Base-by-base conservation (phyloP, 495 filamentous ascomycete species). In the Penicillium simplicissimum region DNA sequence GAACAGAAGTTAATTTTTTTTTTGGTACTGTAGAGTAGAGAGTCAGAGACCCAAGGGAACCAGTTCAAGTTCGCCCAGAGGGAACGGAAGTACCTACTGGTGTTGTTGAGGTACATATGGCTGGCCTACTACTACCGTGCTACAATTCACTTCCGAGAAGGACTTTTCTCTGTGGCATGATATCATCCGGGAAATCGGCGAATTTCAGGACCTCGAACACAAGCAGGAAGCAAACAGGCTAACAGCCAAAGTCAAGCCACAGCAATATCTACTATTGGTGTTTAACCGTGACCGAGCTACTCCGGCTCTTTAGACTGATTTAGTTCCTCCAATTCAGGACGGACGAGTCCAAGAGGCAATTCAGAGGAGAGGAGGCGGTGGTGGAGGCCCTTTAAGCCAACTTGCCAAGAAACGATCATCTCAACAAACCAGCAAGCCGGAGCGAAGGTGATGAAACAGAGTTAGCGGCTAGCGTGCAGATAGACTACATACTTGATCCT, bases 281-380 rank as follows among this genome's bases (percentile, higher is more conserved):
- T 1, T 15, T 36, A 53, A 53, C 49, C 43, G 40, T 55, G 58
- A 43, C 66, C 59, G 66, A 68, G 51, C 17, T 59, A n/a, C 60
- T 68, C 64, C 61, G 64, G 52, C 52, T 43, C 57, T n/a, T 45
- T 48, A 19, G 51, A 10, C 51, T 33, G 10, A 36, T 36, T 35
- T 19, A 23, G 40, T 35, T n/a, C 31, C 42, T 37, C 34, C 5
- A 21, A 10, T 43, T n/a, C n/a, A 43, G 40, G 15, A 14, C 15
- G n/a, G 23, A 28, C 53, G 11, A 28, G 23, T 19, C 40, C 40
- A 43, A 21, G 54, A 38, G 45, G 45, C 45, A 25, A 13, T 48
- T 5, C 2, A 48, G 45, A 48, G 13, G 23, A 28, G 45, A 28
- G 45, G 6, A 14, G 45, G 23, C 6, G 45, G 23, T 28, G 10